phyloP scores from a whole-genome alignment of 805 yeast species.

The Kurtzmaniella fragi region DNA sequence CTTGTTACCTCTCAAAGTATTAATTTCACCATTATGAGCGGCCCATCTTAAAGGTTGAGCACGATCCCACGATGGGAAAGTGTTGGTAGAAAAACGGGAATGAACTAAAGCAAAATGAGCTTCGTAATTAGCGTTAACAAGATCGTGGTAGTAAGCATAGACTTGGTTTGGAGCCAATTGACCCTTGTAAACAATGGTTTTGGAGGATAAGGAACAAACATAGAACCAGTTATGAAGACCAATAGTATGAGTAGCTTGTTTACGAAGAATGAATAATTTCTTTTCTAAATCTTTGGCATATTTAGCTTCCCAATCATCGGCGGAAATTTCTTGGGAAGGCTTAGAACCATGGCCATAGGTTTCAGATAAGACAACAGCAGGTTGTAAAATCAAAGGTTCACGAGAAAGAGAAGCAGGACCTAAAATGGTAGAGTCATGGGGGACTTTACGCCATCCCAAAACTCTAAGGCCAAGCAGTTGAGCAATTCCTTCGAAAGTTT shows the following conservation, averaged over 20 bases:
- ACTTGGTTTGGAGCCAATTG: conserved; percentile 97
- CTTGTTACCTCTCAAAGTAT: conserved; percentile 94
- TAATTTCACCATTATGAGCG: conserved; percentile 98
- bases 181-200: conserved; percentile 93
- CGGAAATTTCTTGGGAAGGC: conserved; percentile 29
- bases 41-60: conserved; percentile 97
- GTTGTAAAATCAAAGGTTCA: conserved; percentile 89
- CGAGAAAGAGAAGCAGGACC: conserved; percentile 94
- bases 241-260: conserved; percentile 84
- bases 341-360: conserved; percentile 17
- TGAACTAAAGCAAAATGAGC: conserved; percentile 96
- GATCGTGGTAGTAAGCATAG: conserved; percentile 89
- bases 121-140: conserved; percentile 85
- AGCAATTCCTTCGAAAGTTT: conserved; percentile 81
- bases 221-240: conserved; percentile 97
- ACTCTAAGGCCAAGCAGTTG: conserved; percentile 69
- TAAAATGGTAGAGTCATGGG: conserved; percentile 87
- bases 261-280: conserved; percentile 79
- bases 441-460: conserved; percentile 92
- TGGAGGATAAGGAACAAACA: conserved; percentile 85
- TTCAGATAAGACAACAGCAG: conserved; percentile 68
- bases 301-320: conserved; percentile 50
- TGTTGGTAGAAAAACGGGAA: conserved; percentile 95
- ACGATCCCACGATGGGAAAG: conserved; percentile 99
- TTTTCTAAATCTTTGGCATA: conserved; percentile 71